phyloP scores from a whole-genome alignment of 2,329 filamentous ascomycete genomes.

The Mycogone perniciosa region DNA sequence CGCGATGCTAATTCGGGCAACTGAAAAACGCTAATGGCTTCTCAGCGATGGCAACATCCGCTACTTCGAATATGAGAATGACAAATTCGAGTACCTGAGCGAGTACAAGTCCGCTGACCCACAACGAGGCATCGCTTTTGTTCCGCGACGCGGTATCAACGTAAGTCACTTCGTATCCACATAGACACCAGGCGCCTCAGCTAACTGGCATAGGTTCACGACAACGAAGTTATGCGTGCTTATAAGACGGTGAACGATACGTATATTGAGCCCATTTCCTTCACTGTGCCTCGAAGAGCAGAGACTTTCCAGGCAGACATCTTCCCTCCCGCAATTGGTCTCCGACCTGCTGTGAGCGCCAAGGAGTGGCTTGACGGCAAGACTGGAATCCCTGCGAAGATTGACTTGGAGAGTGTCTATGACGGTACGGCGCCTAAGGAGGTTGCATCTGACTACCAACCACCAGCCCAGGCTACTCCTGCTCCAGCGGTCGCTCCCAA shows the following conservation, averaged over 20 bases:
- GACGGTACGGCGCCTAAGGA: conserved; percentile 77
- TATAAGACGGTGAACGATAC: conserved; percentile 96
- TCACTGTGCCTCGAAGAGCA: conserved; percentile 88
- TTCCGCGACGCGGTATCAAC: conserved; percentile 92
- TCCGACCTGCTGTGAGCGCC: conserved; percentile 72
- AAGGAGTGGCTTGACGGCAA: conserved; percentile 84
- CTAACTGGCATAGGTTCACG: conserved; percentile 59
- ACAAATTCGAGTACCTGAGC: conserved; percentile 95
- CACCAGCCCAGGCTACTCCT: conserved; percentile 40
- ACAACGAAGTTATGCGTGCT: conserved; percentile 91
- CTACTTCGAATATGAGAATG: conserved; percentile 97
- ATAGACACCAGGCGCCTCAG: neutral
- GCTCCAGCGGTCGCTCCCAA: conserved; percentile 39
- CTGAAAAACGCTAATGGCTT: neutral
- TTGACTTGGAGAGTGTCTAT: conserved; percentile 88
- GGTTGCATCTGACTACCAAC: conserved; percentile 62
- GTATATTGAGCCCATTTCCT: conserved; percentile 95
- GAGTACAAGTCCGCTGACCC: conserved; percentile 97
- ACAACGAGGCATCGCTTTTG: conserved; percentile 87
- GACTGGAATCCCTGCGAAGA: conserved; percentile 77
- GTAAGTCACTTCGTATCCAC: conserved; percentile 37
- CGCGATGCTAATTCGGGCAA: neutral
- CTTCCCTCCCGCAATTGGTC: conserved; percentile 77
- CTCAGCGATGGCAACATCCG: conserved; percentile 92
- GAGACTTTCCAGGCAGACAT: conserved; percentile 97